Evolutionary conservation across 306 rosid genomes (phyloP).

Genomic region (Cicer pinnatifidum): DNA sequence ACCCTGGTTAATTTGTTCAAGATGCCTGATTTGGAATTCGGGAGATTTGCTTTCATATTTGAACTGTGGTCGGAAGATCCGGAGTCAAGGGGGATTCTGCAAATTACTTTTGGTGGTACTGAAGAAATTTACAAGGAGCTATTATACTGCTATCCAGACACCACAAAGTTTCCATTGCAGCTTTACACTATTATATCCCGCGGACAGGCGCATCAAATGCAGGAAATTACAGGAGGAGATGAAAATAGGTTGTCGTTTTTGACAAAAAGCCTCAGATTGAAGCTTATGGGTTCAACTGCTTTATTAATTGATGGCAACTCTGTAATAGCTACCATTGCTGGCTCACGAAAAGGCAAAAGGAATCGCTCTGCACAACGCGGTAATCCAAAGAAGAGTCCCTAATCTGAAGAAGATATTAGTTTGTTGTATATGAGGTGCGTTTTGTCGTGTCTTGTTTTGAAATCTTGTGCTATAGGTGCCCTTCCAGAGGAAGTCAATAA

Average conservation of each 20-base stretch:
- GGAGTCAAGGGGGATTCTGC: constrained; percentile 70
- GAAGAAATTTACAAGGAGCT: constrained; percentile 51
- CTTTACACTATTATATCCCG: constrained; percentile 71
- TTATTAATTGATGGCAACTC: constrained; percentile 49
- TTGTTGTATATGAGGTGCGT: not conserved
- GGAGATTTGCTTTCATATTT: constrained; percentile 65
- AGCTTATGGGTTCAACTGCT: constrained; percentile 74
- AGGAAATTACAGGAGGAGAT: constrained; percentile 60
- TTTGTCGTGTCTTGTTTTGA: not conserved
- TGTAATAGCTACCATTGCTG: constrained; percentile 56
- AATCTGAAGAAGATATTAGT: not conserved
- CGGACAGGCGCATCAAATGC: constrained; percentile 67
- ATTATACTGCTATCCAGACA: constrained; percentile 44
- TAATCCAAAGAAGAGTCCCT: not conserved
- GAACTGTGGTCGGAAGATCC: constrained; percentile 62
- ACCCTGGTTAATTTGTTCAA: constrained; percentile 65
- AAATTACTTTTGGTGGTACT: constrained; percentile 52
- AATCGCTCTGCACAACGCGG: constrained; percentile 46
- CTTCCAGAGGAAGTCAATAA: too few relatives aligned
- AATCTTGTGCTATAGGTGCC: not conserved
- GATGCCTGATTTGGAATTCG: constrained; percentile 67
- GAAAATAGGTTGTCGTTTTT: constrained; percentile 56
- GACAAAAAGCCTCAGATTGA: constrained; percentile 66
- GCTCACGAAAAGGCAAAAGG: constrained; percentile 67
- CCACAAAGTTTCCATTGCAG: constrained; percentile 54